Conservation (phyloP, 768 basidiomycete genomes). For the Boletales sp. region DNA sequence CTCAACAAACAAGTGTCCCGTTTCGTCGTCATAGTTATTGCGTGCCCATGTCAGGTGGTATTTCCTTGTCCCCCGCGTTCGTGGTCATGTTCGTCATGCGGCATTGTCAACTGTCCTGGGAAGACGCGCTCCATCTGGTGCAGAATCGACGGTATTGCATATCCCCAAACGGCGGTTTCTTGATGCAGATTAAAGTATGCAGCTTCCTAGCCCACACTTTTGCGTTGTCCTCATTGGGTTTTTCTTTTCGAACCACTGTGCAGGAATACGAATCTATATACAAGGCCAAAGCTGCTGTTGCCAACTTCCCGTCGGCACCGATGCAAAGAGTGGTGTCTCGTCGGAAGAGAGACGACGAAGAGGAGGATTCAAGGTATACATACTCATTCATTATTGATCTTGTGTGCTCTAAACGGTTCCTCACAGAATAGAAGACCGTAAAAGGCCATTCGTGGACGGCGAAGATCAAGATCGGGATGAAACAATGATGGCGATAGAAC, state of each 20-base stretch:
- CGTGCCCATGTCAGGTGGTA: conserved; percentile 55
- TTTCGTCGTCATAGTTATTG: background rate
- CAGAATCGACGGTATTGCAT: conserved; percentile 93
- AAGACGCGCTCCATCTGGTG: conserved; percentile 83
- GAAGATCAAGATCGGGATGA: conserved; percentile 31
- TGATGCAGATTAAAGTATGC: conserved; percentile 85
- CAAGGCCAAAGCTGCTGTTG: conserved; percentile 69
- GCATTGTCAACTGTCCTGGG: conserved; percentile 75
- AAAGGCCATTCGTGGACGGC: conserved; percentile 36
- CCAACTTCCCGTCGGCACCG: conserved; percentile 46
- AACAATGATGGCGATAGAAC: conserved; percentile 34
- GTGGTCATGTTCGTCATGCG: conserved; percentile 96
- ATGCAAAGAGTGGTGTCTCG: conserved; percentile 43
- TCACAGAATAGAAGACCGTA: conserved; percentile 41
- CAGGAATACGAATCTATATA: conserved; percentile 95
- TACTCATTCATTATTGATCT: background rate
- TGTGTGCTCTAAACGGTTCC: background rate
- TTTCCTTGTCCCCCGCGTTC: conserved; percentile 83
- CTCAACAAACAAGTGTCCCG: background rate
- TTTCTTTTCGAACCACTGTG: background rate
- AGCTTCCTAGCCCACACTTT: background rate
- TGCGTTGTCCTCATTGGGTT: background rate
- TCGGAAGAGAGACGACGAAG: conserved; percentile 74
- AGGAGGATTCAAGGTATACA: conserved; percentile 50
- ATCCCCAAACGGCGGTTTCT: conserved; percentile 86